Evolutionary conservation across 2,329 filamentous ascomycete species (phyloP), one percentile per base, ranked within the genome.

Genomic region (Colletotrichum coccodes): DNA sequence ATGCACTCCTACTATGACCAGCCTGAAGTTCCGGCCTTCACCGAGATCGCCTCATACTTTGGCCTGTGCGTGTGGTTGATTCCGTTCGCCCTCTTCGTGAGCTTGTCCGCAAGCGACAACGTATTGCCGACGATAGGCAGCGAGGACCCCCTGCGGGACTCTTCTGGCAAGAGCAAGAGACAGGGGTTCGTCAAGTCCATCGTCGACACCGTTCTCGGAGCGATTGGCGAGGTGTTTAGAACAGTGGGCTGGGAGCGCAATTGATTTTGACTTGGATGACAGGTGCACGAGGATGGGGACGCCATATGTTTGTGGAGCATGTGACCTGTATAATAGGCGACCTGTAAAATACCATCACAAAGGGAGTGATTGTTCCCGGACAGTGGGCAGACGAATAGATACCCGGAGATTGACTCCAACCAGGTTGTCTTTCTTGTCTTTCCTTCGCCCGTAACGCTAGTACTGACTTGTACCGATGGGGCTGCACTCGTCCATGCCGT

Each of bases 61-160:
- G 96, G 96, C 0, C 85, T 99, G 2, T 97, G 95, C 75, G 95
- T 99, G 0, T 99, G 96, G 96, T 86, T 99, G 1, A 93, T 98
- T 0, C 96, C 96, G 0, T 99, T 99, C 77, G 91, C 95, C 18
- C 86, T 99, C 16, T 99, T 99, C 77, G 95, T 99, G 58, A 97
- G 93, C 75, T 82, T 99, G 47, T 97, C 94, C 21, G 96, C 96
- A 0, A 94, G 94, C 62, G 96, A 99, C 77, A 98, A 98, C 77
- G 94, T 98, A 4, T 83, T 99, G 59, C 96, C 96, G 0, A 97
- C 91, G 8, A 98, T 98, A 88, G 94, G 94, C 14, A 94, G 89
- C 54, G 92, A 94, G 71, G 84, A 86, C 60, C 86, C 87, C 3
- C 78, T 81, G 9, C 81, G 80, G 14, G 83, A 82, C 28, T 78